phyloP scores from a whole-genome alignment of 2,329 filamentous ascomycete genomes.

The Falciphora oryzae region DNA sequence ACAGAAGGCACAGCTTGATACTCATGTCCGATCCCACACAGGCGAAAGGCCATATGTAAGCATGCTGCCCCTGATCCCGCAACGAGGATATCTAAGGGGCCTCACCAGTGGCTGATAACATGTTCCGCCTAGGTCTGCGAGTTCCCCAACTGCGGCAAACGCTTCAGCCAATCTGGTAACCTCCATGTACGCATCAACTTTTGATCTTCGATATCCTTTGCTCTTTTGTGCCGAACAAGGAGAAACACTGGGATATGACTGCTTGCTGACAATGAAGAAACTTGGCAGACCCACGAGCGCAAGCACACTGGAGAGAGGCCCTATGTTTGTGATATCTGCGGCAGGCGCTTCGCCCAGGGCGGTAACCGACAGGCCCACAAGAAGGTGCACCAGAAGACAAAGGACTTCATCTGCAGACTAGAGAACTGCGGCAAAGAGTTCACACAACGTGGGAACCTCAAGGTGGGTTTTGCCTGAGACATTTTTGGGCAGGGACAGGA shows the following conservation, averaged over 20 bases:
- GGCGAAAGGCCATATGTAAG: constrained; percentile 86
- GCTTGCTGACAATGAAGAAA: not conserved
- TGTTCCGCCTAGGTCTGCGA: constrained; percentile 54
- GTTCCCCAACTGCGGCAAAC: constrained; percentile 57
- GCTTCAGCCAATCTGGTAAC: constrained; percentile 87
- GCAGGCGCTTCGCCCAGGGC: constrained; percentile 76
- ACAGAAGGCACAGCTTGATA: constrained; percentile 90
- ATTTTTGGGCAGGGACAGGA: no score
- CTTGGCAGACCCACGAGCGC: constrained; percentile 68
- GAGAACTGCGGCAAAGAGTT: constrained; percentile 85
- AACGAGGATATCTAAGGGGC: not conserved
- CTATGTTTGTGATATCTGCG: constrained; percentile 72
- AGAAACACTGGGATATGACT: no score
- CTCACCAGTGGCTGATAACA: constrained; percentile 19
- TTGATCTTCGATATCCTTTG: not conserved
- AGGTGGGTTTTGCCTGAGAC: constrained; percentile 46
- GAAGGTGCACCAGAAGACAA: constrained; percentile 66
- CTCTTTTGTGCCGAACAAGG: no score
- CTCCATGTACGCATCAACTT: constrained; percentile 57
- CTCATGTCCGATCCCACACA: constrained; percentile 82
- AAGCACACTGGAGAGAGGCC: constrained; percentile 85
- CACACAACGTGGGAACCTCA: constrained; percentile 86
- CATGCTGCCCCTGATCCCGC: constrained; percentile 14
- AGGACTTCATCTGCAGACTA: constrained; percentile 75
- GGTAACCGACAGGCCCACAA: constrained; percentile 82